phyloP scores from a whole-genome alignment of 1,284 basidiomycete species.

The Trametes hirsuta region DNA sequence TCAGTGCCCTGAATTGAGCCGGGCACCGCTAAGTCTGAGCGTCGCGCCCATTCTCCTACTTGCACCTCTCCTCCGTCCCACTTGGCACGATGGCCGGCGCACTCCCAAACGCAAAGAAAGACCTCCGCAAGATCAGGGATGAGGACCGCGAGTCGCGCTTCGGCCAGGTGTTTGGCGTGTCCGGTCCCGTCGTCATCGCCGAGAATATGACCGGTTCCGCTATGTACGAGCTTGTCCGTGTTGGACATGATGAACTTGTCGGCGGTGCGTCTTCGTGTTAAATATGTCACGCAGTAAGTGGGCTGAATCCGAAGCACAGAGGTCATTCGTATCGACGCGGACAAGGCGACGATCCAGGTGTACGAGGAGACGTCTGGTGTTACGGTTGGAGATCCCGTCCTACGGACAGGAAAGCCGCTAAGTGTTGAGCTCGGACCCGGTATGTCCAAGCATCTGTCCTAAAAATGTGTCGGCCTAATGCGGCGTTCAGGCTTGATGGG shows the following conservation, averaged over 20 bases:
- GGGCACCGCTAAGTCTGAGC: slow-evolving; percentile 4
- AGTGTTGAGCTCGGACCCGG: slow-evolving; percentile 98
- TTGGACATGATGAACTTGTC: slow-evolving; percentile 96
- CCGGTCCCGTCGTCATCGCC: slow-evolving; percentile 95
- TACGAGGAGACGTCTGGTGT: slow-evolving; percentile 99
- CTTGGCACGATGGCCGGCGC: slow-evolving; percentile 78
- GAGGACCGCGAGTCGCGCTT: slow-evolving; percentile 90
- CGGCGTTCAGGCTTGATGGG: slow-evolving; percentile 82
- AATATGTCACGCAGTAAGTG: neutral
- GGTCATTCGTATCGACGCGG: slow-evolving; percentile 96
- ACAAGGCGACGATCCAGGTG: slow-evolving; percentile 99
- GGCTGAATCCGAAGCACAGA: slow-evolving; percentile 50
- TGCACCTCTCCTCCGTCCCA: slow-evolving; percentile 19
- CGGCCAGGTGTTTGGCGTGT: slow-evolving; percentile 92
- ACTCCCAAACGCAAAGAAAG: slow-evolving; percentile 86
- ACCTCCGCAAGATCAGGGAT: slow-evolving; percentile 85
- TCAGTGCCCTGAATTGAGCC: slow-evolving; percentile 19
- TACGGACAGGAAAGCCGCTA: slow-evolving; percentile 96
- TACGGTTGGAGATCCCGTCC: slow-evolving; percentile 96
- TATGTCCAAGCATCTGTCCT: slow-evolving; percentile 36
- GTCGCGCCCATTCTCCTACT: slow-evolving; percentile 5
- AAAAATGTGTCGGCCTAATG: neutral
- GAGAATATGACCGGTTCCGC: slow-evolving; percentile 96
- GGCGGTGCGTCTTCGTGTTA: slow-evolving; percentile 64
- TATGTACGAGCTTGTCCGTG: slow-evolving; percentile 97